Conservation (phyloP, 306 rosid genomes). For the Morella rubra region DNA sequence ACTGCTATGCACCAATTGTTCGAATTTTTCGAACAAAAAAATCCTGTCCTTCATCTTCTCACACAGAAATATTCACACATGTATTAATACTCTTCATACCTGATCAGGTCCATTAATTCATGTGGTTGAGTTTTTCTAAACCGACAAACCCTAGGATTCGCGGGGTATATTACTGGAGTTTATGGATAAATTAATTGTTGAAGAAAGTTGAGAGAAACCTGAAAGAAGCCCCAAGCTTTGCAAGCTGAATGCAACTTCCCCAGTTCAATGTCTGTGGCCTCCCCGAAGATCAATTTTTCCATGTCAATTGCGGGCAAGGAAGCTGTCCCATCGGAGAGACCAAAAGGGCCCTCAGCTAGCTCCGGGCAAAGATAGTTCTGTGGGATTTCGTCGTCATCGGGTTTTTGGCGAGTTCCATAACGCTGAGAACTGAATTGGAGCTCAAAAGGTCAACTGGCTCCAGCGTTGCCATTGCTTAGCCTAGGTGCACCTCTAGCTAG, state of each 20-base stretch:
- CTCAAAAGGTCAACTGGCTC: not conserved
- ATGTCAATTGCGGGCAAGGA: conserved; percentile 56
- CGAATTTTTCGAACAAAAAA: no score
- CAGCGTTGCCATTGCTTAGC: conserved; percentile 20
- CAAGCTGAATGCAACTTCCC: conserved; percentile 52
- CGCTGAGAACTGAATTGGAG: conserved; percentile 15
- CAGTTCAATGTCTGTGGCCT: conserved; percentile 32
- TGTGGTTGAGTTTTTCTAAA: not conserved
- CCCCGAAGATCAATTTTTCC: conserved; percentile 20
- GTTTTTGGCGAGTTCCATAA: conserved; percentile 25
- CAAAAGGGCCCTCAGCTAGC: conserved; percentile 17
- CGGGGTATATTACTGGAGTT: not conserved
- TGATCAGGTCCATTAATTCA: no score
- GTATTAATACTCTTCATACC: no score
- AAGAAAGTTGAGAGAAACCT: conserved; percentile 39
- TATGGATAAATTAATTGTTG: not conserved
- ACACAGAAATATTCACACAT: no score
- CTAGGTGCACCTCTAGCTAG: no score
- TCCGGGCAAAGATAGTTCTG: conserved; percentile 43
- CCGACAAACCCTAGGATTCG: not conserved
- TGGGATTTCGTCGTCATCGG: conserved; percentile 27
- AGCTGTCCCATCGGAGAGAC: conserved; percentile 6
- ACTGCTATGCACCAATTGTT: no score
- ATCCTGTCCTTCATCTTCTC: no score
- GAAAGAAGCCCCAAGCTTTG: conserved; percentile 81